phyloP scores from a whole-genome alignment of 2,329 filamentous ascomycete species.

The Hymenoscyphus fraxineus region DNA sequence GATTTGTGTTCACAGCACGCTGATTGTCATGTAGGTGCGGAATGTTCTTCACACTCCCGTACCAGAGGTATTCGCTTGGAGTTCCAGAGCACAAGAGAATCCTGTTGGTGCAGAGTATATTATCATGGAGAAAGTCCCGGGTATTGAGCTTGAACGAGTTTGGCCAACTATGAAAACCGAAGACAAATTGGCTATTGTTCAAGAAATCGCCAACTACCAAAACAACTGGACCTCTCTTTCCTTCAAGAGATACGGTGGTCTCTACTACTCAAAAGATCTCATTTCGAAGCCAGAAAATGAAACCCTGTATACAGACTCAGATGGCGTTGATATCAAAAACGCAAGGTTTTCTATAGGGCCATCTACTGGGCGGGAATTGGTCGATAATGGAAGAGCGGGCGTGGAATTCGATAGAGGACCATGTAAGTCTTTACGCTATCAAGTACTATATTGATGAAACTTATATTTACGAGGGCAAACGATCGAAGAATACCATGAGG shows the following conservation, averaged over 20 bases:
- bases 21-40: constrained; percentile 7
- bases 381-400: constrained; percentile 6
- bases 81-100: constrained; percentile 24
- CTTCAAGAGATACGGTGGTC: constrained; percentile 8
- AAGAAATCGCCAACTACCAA: constrained; percentile 7
- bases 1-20: not conserved
- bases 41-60: constrained; percentile 8
- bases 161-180: constrained; percentile 14
- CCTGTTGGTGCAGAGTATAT: constrained; percentile 37
- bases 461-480: constrained; percentile 11
- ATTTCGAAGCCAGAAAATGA: not conserved
- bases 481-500: constrained; percentile 11
- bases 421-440: constrained; percentile 8
- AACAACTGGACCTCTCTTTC: constrained; percentile 8
- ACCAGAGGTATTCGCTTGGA: constrained; percentile 10
- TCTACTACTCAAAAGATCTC: constrained; percentile 13
- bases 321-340: constrained; percentile 8
- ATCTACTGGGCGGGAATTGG: constrained; percentile 8
- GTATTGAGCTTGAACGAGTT: constrained; percentile 31
- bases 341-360: constrained; percentile 13
- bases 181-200: constrained; percentile 12
- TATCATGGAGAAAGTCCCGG: constrained; percentile 37
- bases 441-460: not conserved
- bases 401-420: constrained; percentile 13
- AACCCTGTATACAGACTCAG: constrained; percentile 8